Evolutionary conservation across 2,329 filamentous ascomycete genomes (phyloP), one percentile per base, ranked within the genome.

Genomic region (Ophidiomyces ophidiicola): DNA sequence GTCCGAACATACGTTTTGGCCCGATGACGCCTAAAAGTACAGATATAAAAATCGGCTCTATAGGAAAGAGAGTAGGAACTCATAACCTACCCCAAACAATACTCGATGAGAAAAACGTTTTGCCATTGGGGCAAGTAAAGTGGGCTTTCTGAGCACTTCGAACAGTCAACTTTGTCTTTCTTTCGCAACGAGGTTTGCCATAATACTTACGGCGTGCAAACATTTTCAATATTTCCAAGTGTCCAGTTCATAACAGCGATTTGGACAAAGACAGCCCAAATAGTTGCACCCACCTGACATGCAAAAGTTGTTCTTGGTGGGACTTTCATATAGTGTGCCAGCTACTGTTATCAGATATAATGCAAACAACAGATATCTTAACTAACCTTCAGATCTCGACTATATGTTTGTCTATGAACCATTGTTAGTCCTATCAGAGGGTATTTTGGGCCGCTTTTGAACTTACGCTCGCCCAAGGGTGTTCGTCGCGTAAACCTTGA

Each of bases 1-100:
- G 62, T 39, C 70, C 71, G 53, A 82, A 82, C 57, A 82, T 76
- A 28, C 78, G 71, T 1, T 67, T 62, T 0, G 78, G 78, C 1
- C 79, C 78, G 44, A 82, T 80, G 39, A 76, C 70, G 34, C 74
- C 76, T 51, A 78, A 76, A 28, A 25, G 5, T 4, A 12, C 2
- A 18, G n/a, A 5, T 5, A 17, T 30, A 20, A 24, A 23, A 23
- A 12, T 6, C 7, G 8, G 4, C 18, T 15, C 25, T 5, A 5
- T 7, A 5, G 11, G 12, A 14, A 5, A 17, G 7, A 24, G 3
- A 6, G 15, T 3, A 3, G n/a, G 18, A 7, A 12, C 10, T 17
- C 5, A 17, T 17, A 20, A 44, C 57, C 45, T 58, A 74, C 78
- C 78, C 78, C 77, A 80, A 48, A 80, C 71, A 45, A 80, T 68